These are phyloP conservation scores for Pilobolus umbonatus DNA, from an alignment of 192 early-diverging fungal species.

Conservation along the genomic window DNA sequence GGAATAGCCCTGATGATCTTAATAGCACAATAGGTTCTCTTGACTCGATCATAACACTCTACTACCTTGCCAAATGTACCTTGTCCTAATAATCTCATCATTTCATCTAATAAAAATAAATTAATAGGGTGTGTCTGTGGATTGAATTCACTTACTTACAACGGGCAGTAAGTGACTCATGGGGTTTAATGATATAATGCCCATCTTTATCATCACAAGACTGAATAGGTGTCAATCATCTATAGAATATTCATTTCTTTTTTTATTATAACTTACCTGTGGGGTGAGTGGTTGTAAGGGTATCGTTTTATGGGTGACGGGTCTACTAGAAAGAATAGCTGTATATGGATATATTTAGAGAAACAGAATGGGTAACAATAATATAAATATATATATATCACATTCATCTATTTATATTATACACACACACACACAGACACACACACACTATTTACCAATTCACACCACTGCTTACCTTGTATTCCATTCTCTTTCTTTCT, in stretches of 20 bases:
- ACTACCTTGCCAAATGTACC: conserved; percentile 99
- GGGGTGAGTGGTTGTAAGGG: neutral
- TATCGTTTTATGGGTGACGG: neutral
- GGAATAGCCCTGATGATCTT: conserved; percentile 93
- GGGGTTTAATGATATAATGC: conserved; percentile 79
- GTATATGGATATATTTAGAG: neutral
- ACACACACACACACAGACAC: neutral
- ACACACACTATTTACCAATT: no score
- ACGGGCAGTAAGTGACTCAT: conserved; percentile 70
- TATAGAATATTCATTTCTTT: no score
- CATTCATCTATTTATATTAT: neutral
- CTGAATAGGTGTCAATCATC: neutral
- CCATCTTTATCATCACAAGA: conserved; percentile 87
- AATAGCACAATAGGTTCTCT: conserved; percentile 65
- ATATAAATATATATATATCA: neutral
- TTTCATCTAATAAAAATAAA: conserved; percentile 55
- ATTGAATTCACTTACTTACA: conserved; percentile 46
- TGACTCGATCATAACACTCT: conserved; percentile 73
- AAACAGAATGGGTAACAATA: no score
- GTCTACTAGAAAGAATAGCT: conserved; percentile 1
- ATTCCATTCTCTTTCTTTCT: no score
- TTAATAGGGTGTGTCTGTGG: neutral
- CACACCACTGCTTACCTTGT: no score
- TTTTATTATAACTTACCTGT: neutral
- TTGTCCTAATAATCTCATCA: conserved; percentile 85